Evolutionary conservation across 108 stramenopile species (phyloP), one percentile per base, ranked within the genome.

Genomic region (Skeletonema potamos): DNA sequence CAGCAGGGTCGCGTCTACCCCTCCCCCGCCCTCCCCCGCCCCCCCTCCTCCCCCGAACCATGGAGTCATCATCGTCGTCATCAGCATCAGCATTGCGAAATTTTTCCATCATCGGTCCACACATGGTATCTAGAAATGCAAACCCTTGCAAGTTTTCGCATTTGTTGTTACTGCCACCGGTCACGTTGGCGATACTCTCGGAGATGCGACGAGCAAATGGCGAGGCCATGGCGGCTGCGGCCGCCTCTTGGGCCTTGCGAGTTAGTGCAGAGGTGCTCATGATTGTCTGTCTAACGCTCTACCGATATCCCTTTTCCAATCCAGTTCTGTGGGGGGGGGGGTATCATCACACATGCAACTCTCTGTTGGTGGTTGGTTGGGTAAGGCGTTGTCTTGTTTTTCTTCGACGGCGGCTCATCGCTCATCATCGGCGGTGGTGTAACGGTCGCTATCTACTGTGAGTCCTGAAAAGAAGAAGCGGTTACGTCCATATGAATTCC

Each of bases 101-200:
- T 44, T 66, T 70, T 6, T 46, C 46, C 51, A 79, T 55, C 32
- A 79, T 67, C 17, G 77, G 78, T 22, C 78, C 78, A 67, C 78
- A 79, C 78, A 79, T 72, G 59, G 51, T 79, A 44, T 79, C 78
- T 36, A 79, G 32, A 62, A 72, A 79, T 4, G 71, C 61, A 30
- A 71, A 79, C 9, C 27, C 44, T 10, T 22, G 15, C 27, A 11
- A 27, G 7, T 37, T 37, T 6, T 17, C 29, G 57, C 65, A 59
- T 3, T 44, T 27, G 20, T 34, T 29, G 20, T 55, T 48, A n/a
- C n/a, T n/a, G n/a, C n/a, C n/a, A n/a, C n/a, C n/a, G 57, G 51
- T 57, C 3, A 58, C 44, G 27, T 20, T 37, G 13, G 27, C 9
- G 13, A 68, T 37, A 9, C 20, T 36, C 27, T 57, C 66, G 33